Base-by-base conservation (phyloP, 2,329 filamentous ascomycete genomes). In the Penicillium sp. region DNA sequence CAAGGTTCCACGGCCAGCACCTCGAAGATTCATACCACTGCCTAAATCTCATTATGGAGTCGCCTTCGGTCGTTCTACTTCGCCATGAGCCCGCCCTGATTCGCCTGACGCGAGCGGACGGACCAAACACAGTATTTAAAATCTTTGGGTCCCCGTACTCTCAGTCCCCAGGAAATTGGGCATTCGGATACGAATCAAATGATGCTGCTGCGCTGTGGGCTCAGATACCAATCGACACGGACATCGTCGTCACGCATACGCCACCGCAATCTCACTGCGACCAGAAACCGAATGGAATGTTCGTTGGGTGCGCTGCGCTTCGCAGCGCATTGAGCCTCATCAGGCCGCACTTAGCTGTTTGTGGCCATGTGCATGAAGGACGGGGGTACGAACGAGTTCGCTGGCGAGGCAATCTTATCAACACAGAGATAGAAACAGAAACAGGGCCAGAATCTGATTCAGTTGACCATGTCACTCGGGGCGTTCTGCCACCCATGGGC, bases 141-240 rank as follows among this genome's bases (percentile, higher is more conserved):
- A 68, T 82, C n/a, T 82, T 81, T 54, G 80, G 78, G 5, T 81
- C 77, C 37, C 80, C 79, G 7, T 77, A 71, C 56, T 77, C 76
- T 10, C 77, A 69, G 21, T 69, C 66, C 8, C 54, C 61, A 22
- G 65, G 69, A 2, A 66, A 69, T n/a, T 79, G 77, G 76, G 79
- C 77, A 2, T 82, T 81, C 57, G 72, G 76, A 54, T 82, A 81
- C 62, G 57, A 64, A 19, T 55, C 64, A n/a, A 59, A 66, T 2
- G 62, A 70, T 41, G 75, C 73, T 12, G 53, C 59, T 35, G 50
- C 60, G 12, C 61, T 78, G 8, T 82, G 78, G 78, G 53, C 63
- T 40, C 64, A 66, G 8, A 76, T 82, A 24, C 75, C 77, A 40
- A 54, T 65, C 17, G 75, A 77, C 43, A 67, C 72, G 3, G 77